phyloP scores from a whole-genome alignment of 2,329 filamentous ascomycete species.

The Beauveria australis region DNA sequence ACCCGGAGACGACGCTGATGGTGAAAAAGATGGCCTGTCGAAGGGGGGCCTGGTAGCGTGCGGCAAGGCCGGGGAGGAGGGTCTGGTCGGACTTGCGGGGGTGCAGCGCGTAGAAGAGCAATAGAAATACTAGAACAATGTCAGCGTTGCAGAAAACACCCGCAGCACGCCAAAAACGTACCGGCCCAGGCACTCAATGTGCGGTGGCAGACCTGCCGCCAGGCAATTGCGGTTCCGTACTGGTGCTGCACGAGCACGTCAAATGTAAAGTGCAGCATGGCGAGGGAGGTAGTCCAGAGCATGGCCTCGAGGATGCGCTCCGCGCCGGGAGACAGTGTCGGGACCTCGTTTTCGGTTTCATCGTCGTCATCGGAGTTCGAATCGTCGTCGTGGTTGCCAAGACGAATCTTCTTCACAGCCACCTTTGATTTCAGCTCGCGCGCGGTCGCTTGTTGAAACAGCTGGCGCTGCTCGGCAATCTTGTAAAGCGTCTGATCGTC shows the following conservation, averaged over 20 bases:
- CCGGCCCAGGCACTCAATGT: conserved; percentile 44
- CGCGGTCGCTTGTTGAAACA: conserved; percentile 42
- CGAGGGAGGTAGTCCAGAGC: conserved; percentile 54
- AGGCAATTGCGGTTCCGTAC: conserved; percentile 60
- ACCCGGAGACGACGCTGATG: conserved; percentile 55
- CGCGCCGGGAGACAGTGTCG: conserved; percentile 32
- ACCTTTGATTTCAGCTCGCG: conserved; percentile 20
- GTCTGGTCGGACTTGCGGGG: conserved; percentile 40
- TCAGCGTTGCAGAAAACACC: neutral
- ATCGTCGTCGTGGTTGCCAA: conserved; percentile 14
- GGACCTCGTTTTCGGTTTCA: conserved; percentile 18
- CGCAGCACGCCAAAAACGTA: conserved; percentile 23
- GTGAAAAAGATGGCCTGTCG: conserved; percentile 57
- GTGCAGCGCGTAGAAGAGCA: conserved; percentile 50
- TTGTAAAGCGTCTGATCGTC: conserved; percentile 62
- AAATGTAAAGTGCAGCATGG: conserved; percentile 68
- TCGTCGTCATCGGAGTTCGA: conserved; percentile 24
- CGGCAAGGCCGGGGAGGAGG: conserved; percentile 42
- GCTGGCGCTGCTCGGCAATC: conserved; percentile 56
- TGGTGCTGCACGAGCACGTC: conserved; percentile 74
- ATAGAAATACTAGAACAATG: conserved; percentile 39
- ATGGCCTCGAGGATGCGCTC: conserved; percentile 48
- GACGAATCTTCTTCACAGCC: conserved; percentile 4
- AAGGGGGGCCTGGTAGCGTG: conserved; percentile 36
- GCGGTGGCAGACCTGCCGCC: conserved; percentile 45